A percentile compares a stretch with the other conserved stretches of the same genome.
These are phyloP conservation scores for Clathrus columnatus DNA, from an alignment of 768 basidiomycete species.

Conservation along the genomic window DNA sequence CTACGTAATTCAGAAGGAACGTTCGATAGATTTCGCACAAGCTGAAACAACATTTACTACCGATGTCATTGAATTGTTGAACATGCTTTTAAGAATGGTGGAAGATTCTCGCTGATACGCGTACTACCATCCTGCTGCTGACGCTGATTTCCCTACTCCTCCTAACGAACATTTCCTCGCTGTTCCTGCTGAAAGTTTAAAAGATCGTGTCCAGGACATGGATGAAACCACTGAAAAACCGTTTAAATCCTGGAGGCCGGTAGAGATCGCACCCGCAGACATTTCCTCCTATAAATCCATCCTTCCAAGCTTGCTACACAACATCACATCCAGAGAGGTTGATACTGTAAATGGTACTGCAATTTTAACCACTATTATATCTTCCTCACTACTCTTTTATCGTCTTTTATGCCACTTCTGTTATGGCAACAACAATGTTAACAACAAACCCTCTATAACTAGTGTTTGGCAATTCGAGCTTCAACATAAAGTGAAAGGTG, in stretches of 20 bases:
- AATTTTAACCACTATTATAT: background rate
- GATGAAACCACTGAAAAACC: no score
- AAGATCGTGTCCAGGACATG: background rate
- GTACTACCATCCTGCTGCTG: background rate
- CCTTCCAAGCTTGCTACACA: background rate
- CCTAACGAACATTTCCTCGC: background rate
- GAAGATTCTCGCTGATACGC: background rate
- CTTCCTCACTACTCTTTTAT: background rate
- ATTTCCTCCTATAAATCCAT: background rate
- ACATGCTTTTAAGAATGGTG: background rate
- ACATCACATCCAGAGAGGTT: background rate
- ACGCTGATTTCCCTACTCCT: background rate
- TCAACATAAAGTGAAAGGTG: background rate
- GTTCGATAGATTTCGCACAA: background rate
- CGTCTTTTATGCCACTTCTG: background rate
- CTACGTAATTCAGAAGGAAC: background rate
- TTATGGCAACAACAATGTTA: background rate
- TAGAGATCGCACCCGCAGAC: no score
- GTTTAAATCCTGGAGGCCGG: no score
- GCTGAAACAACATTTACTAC: background rate
- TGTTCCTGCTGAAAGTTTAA: background rate
- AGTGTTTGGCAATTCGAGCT: background rate
- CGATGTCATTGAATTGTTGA: background rate
- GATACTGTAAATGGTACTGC: background rate
- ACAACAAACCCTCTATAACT: background rate